Conservation (phyloP, 2,329 filamentous ascomycete species). For the Aureobasidium pullulans region DNA sequence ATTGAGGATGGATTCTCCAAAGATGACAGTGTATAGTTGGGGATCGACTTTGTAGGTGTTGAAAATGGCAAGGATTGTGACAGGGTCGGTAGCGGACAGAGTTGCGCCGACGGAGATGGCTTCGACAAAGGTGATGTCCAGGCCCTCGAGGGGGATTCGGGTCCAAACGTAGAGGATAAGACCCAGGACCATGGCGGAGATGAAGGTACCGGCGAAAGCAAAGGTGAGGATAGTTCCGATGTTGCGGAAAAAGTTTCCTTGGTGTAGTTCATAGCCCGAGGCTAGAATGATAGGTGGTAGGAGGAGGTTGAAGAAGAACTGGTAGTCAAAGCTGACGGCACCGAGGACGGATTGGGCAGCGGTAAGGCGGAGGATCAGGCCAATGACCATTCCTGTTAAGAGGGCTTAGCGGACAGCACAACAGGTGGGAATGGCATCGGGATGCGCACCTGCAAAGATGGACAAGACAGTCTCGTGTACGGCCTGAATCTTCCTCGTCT, state of each 20-base stretch:
- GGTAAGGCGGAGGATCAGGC: slow-evolving; percentile 75
- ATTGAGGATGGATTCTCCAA: slow-evolving; percentile 95
- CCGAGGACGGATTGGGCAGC: slow-evolving; percentile 78
- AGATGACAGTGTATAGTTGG: slow-evolving; percentile 97
- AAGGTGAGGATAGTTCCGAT: slow-evolving; percentile 97
- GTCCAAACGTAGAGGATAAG: slow-evolving; percentile 85
- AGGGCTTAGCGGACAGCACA: neutral
- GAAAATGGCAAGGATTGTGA: slow-evolving; percentile 97
- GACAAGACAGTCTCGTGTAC: slow-evolving; percentile 97
- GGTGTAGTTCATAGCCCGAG: slow-evolving; percentile 93
- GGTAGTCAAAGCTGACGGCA: slow-evolving; percentile 93
- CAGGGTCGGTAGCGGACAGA: slow-evolving; percentile 90
- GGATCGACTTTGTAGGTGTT: slow-evolving; percentile 99
- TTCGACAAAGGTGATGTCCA: slow-evolving; percentile 86
- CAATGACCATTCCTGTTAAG: slow-evolving; percentile 79
- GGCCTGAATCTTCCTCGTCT: slow-evolving; percentile 93
- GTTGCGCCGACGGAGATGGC: slow-evolving; percentile 95
- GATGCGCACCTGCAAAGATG: slow-evolving; percentile 75
- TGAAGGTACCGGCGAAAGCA: slow-evolving; percentile 92
- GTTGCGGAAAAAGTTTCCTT: slow-evolving; percentile 98
- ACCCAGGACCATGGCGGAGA: slow-evolving; percentile 91
- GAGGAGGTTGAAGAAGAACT: slow-evolving; percentile 98
- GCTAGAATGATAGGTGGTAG: slow-evolving; percentile 97
- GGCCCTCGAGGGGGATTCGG: slow-evolving; percentile 72
- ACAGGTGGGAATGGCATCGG: neutral